Evolutionary conservation across 257 asterid genomes (phyloP), one percentile per base, ranked within the genome.

Genomic region (Jacaranda mimosifolia): DNA sequence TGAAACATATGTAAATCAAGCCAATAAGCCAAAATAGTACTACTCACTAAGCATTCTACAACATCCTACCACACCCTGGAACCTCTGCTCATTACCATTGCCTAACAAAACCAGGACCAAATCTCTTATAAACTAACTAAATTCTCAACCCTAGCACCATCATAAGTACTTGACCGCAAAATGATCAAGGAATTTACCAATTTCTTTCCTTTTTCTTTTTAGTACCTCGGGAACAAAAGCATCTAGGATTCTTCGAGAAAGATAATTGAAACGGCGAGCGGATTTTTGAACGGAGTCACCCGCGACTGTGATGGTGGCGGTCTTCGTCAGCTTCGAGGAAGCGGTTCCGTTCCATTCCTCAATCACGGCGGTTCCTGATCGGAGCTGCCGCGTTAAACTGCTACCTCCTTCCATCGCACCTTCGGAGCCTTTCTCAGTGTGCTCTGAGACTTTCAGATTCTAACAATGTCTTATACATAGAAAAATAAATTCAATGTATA

Each of bases 311-410:
- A 95, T 83, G 68, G 96, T 87, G 67, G 97, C 97, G 2, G 98
- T 93, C 74, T 90, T 95, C 0, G 89, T 86, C 10, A 91, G 93
- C 76, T 89, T 87, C 12, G 97, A 74, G 10, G 97, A 86, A 64
- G 88, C 86, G 71, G 91, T 86, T 75, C 99, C 98, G 85, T 93
- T 91, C 99, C 99, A 96, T 85, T 96, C 99, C 90, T 93, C 99
- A 49, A 93, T 79, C 78, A 90, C 88, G 73, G 88, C 77, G 58
- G 63, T 76, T 42, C 65, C 86, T 21, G 83, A 76, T 68, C 83
- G 80, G 49, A 43, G 81, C 67, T 13, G 75, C 77, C 75, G 73
- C 75, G 68, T 56, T 2, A 56, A 46, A 38, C 71, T 72, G 67
- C 12, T 32, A 10, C 69, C 84, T 68, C 60, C 73, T 78, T 77